Conservation (phyloP, 2,329 filamentous ascomycete species). For the Monilinia aucupariae region DNA sequence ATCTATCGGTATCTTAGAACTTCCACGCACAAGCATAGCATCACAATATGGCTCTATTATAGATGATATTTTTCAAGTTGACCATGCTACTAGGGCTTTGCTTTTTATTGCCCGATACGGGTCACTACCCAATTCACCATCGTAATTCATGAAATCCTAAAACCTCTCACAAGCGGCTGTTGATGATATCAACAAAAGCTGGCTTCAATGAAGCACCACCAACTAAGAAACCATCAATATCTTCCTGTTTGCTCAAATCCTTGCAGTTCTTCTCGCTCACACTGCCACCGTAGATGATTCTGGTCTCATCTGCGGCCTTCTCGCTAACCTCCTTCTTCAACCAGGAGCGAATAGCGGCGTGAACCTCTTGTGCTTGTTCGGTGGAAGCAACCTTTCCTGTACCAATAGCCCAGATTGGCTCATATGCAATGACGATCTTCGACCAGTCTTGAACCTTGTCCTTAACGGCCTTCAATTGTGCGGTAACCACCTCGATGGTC, state of each 20-base stretch:
- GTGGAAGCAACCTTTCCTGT: conserved; percentile 90
- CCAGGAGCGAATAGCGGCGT: conserved; percentile 88
- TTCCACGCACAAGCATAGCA: not conserved
- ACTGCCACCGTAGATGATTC: conserved; percentile 93
- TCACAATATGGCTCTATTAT: not conserved
- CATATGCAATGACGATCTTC: conserved; percentile 94
- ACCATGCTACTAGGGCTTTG: not conserved
- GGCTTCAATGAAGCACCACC: conserved; percentile 96
- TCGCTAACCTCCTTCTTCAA: conserved; percentile 71
- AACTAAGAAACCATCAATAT: conserved; percentile 98
- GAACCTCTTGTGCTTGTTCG: conserved; percentile 88
- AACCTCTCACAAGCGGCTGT: conserved; percentile 42
- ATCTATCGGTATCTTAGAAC: not conserved
- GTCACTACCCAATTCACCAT: conserved; percentile 17
- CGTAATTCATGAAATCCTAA: conserved; percentile 22
- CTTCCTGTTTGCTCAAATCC: conserved; percentile 83
- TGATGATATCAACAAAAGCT: conserved; percentile 73
- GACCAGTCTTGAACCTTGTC: conserved; percentile 81
- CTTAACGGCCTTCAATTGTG: conserved; percentile 76
- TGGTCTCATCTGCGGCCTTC: conserved; percentile 74
- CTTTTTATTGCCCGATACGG: not conserved
- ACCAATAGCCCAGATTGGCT: conserved; percentile 95
- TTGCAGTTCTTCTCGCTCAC: conserved; percentile 98
- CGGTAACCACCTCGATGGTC: conserved; percentile 80
- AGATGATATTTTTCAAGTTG: not conserved